Evolutionary conservation across 2,329 filamentous ascomycete species (phyloP).

Genomic region (Trichoderma guizhouense): DNA sequence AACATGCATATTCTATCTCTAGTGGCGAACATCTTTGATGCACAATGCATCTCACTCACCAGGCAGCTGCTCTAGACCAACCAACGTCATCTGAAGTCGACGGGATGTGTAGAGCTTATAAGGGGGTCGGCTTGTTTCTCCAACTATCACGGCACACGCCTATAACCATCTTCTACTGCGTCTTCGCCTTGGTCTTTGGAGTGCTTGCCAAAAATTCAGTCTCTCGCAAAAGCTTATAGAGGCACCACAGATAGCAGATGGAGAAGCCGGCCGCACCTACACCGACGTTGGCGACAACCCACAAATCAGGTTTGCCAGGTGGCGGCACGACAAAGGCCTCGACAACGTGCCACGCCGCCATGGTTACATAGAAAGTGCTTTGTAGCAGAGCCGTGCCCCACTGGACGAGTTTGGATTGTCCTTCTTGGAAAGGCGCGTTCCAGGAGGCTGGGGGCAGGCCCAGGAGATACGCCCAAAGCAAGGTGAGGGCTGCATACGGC

Average conservation of each 20-base stretch:
- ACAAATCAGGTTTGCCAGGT: constrained; percentile 79
- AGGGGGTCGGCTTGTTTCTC: not conserved
- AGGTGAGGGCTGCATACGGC: constrained; percentile 79
- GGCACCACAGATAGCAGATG: constrained; percentile 88
- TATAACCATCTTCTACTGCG: constrained; percentile 24
- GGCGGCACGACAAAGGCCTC: constrained; percentile 70
- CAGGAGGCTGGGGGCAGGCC: constrained; percentile 78
- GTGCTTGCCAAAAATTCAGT: constrained; percentile 48
- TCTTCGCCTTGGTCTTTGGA: constrained; percentile 36
- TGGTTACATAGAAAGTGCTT: constrained; percentile 68
- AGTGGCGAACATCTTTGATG: not conserved
- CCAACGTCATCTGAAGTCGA: not conserved
- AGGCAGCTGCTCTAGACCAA: not conserved
- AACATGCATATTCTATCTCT: not conserved
- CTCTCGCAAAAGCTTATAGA: constrained; percentile 63
- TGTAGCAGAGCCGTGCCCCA: constrained; percentile 69
- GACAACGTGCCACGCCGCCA: constrained; percentile 76
- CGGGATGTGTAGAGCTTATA: not conserved
- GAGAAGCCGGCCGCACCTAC: constrained; percentile 82
- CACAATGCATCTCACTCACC: not conserved
- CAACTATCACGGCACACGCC: not conserved
- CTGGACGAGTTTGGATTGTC: constrained; percentile 31
- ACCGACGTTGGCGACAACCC: constrained; percentile 87
- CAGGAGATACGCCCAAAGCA: constrained; percentile 88
- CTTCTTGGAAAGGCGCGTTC: constrained; percentile 61